Percentiles rank a stretch among this genome's conserved stretches.
These are phyloP conservation scores for Pulveroboletus ravenelii DNA, from an alignment of 768 basidiomycete genomes.

Conservation along the genomic window DNA sequence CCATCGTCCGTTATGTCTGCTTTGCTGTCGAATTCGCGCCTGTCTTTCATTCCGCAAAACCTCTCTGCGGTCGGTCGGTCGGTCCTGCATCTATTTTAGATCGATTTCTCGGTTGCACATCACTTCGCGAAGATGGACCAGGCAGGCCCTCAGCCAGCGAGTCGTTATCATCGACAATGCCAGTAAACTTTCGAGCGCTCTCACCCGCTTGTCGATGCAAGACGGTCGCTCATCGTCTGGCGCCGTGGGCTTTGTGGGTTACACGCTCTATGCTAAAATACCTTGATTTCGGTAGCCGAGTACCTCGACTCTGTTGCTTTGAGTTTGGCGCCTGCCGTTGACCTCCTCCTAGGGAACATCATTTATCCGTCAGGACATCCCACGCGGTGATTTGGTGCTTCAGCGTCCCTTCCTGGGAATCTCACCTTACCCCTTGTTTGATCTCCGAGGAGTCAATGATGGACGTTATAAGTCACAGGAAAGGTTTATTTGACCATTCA, in stretches of 20 bases:
- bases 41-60: constrained; percentile 5
- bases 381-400: constrained; percentile 18
- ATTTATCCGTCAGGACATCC: constrained; percentile 19
- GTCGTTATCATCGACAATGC: constrained; percentile 4
- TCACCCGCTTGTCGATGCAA: not conserved
- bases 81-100: constrained; percentile 20
- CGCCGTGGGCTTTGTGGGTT: not conserved
- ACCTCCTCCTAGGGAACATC: constrained; percentile 8
- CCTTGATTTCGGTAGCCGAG: not conserved
- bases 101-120: constrained; percentile 15
- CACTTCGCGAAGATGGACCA: constrained; percentile 21
- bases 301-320: constrained; percentile 5
- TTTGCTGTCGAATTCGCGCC: constrained; percentile 15
- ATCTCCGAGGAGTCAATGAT: constrained; percentile 27
- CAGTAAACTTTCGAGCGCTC: constrained; percentile 4
- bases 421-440: constrained; percentile 3
- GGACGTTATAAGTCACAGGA: constrained; percentile 6
- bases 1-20: constrained; percentile 17
- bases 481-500: constrained; percentile 11
- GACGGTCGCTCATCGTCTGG: not conserved
- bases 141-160: constrained; percentile 6
- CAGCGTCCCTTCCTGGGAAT: constrained; percentile 12
- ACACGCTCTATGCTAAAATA: not conserved
- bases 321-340: constrained; percentile 14
- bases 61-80: constrained; percentile 8